Conservation (phyloP, 108 stramenopile species). For the Cyclotella baltica region DNA sequence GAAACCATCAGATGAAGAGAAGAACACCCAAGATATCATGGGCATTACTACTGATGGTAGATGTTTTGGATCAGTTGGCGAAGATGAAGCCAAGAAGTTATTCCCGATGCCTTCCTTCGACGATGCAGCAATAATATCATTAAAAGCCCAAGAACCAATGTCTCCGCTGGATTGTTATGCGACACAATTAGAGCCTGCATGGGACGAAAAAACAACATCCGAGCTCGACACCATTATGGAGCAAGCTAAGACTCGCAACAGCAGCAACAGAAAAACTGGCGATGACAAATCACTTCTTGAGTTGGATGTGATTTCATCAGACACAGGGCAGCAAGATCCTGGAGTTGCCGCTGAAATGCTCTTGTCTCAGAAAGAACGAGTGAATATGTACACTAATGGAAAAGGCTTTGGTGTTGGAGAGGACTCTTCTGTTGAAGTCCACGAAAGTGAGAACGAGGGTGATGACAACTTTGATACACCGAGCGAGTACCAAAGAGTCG, state of each 20-base stretch:
- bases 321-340: background rate
- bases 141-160: background rate
- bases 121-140: background rate
- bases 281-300: constrained; percentile 28
- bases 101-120: constrained; percentile 19
- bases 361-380: constrained; percentile 38
- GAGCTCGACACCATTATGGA: constrained; percentile 12
- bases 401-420: constrained; percentile 46
- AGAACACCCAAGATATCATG: constrained; percentile 10
- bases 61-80: constrained; percentile 5
- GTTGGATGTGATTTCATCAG: constrained; percentile 17
- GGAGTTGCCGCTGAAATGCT: constrained; percentile 29
- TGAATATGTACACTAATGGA: constrained; percentile 32
- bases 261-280: background rate
- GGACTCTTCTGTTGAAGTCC: constrained; percentile 40
- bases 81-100: constrained; percentile 11
- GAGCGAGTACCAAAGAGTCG: constrained; percentile 15
- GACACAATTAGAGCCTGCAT: constrained; percentile 13
- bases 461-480: constrained; percentile 7
- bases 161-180: background rate
- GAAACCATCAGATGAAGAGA: constrained; percentile 3
- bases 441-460: constrained; percentile 18
- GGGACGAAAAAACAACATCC: constrained; percentile 22
- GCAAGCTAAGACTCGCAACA: constrained; percentile 19
- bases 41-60: background rate